Base-by-base conservation (phyloP, 495 filamentous ascomycete genomes). In the Penicillium diatomitis region DNA sequence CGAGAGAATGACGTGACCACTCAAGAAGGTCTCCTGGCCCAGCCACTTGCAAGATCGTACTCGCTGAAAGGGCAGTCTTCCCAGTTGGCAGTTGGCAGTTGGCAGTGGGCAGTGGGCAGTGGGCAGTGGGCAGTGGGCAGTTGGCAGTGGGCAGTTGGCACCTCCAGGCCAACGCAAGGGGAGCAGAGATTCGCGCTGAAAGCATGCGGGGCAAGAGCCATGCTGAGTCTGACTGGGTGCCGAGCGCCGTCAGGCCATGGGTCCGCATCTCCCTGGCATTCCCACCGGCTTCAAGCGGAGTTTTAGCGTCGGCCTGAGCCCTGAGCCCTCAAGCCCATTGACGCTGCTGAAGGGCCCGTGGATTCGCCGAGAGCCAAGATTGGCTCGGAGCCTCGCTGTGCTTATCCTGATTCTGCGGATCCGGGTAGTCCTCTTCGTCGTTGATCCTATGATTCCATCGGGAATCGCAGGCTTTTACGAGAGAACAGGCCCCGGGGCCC, bases 91-190 rank as follows among this genome's bases (percentile, higher is more conserved):
- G 20, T 20, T 20, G 20, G 20, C 20, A 20, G 20, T 20, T 20
- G 32, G 32, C 40, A 33, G n/a, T n/a, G n/a, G n/a, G n/a, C 20
- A 20, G 20, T 20, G 0, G 20, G 20, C 20, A 20, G 20, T 20
- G 0, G 20, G 20, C 20, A 20, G 20, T 20, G 0, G 32, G 32
- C 40, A 33, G n/a, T n/a, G n/a, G n/a, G n/a, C 20, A 20, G 20
- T 20, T 20, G 20, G 20, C 20, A 20, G 20, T 20, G 0, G 20
- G 20, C 20, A 20, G 20, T 20, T 20, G 32, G 32, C 40, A 33
- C n/a, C 10, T 11, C 30, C 1, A 12, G 31, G 30, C 30, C 32
- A 32, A 58, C 43, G 55, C 46, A 58, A 58, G 55, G 55, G 55
- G 38, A 50, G 47, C 20, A 20, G 40, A 38, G 46, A 34, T 46